Evolutionary conservation across 106 monocot species (phyloP), one percentile per base, ranked within the genome.

Genomic region (Dactylorhiza incarnata): DNA sequence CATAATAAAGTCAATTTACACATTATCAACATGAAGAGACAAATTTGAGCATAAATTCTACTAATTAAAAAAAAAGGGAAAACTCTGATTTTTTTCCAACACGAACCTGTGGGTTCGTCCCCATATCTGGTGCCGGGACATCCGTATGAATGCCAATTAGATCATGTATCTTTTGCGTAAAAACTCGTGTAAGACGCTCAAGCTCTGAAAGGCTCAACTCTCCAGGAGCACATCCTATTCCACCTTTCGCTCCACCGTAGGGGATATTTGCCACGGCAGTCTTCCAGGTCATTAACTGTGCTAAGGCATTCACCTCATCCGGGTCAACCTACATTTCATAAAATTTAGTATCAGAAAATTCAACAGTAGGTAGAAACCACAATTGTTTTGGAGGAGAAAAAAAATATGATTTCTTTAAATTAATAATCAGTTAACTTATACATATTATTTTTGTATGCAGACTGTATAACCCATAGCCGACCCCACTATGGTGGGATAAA

Each of bases 251-350:
- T 75, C 94, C 94, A 62, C 94, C 94, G 79, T 94, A 94, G 49
- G 94, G 94, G 80, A 94, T 91, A 76, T 91, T 94, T 65, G 89
- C 94, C 6, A 94, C 94, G n/a, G 89, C 94, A 78, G 94, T 94
- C 83, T 94, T 94, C 94, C 94, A 94, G 1, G 94, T 91, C 94
- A 94, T 94, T 49, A 94, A 62, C 51, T 94, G 93, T 74, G 93
- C 93, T 49, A 94, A 83, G 20, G 94, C 90, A 83, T 94, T 94
- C 44, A 94, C 94, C 79, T 94, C 94, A 82, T 94, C 94, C 71
- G 91, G 94, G 45, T 94, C 91, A 83, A 94, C 94, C 90, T 94
- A 79, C 52, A 79, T 68, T 66, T 66, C 23, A 45, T 50, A 8
- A 59, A 59, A 22, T 59, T 59, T 4, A 54, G n/a, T 15, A 54